phyloP scores from a whole-genome alignment of 768 basidiomycete genomes.

The Chalciporus sphaerocephalus region DNA sequence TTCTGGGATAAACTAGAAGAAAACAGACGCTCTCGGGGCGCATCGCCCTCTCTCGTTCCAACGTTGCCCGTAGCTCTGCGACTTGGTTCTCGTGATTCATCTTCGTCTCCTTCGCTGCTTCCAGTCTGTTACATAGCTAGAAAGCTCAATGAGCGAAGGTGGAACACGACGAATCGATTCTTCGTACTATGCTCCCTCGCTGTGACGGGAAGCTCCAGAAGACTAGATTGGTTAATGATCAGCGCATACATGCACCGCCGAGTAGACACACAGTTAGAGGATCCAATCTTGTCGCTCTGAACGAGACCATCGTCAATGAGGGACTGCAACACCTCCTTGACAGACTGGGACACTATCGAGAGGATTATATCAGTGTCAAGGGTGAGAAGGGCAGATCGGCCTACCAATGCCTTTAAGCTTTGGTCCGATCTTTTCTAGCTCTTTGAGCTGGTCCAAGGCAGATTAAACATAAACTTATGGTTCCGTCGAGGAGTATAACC shows the following conservation, averaged over 20 bases:
- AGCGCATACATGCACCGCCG: conserved; percentile 20
- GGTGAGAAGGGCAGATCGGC: conserved; percentile 2
- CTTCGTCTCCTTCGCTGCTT: conserved; percentile 45
- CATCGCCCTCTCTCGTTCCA: conserved; percentile 48
- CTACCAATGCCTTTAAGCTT: conserved; percentile 90
- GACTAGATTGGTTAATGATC: conserved; percentile 43
- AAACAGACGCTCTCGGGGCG: conserved; percentile 55
- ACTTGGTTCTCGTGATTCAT: conserved; percentile 43
- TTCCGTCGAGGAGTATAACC: neutral
- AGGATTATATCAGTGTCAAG: neutral
- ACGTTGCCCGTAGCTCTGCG: conserved; percentile 42
- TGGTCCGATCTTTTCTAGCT: conserved; percentile 83
- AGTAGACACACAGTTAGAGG: conserved; percentile 75
- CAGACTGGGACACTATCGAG: conserved; percentile 72
- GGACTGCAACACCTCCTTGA: conserved; percentile 87
- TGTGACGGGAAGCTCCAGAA: conserved; percentile 97
- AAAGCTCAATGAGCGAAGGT: conserved; percentile 1
- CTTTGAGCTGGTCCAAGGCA: conserved; percentile 60
- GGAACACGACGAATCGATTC: neutral
- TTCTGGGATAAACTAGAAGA: neutral
- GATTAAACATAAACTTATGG: neutral
- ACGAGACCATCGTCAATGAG: conserved; percentile 86
- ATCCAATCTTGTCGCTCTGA: conserved; percentile 87
- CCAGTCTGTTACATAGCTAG: conserved; percentile 57
- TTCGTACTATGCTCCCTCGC: conserved; percentile 64